These are phyloP conservation scores for Solanum chmielewskii DNA, from an alignment of 257 asterid species.

Conservation along the genomic window DNA sequence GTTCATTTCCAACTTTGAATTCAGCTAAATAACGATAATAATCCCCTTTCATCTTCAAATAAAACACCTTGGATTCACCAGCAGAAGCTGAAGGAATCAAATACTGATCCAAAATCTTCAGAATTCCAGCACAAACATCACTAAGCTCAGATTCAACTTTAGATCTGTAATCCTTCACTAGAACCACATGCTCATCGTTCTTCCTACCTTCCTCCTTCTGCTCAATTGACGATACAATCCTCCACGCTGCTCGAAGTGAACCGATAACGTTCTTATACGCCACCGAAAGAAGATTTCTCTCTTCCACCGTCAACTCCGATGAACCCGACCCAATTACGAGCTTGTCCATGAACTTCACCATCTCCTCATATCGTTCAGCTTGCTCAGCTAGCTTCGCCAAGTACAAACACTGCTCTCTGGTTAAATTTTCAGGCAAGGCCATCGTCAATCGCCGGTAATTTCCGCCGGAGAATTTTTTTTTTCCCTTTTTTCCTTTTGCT, in stretches of 20 bases:
- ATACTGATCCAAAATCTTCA: conserved; percentile 24
- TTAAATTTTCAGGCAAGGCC: conserved; percentile 10
- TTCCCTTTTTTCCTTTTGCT: background rate
- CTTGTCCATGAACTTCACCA: conserved; percentile 65
- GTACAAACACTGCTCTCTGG: conserved; percentile 59
- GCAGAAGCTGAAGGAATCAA: conserved; percentile 40
- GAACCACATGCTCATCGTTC: conserved; percentile 58
- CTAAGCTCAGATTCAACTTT: conserved; percentile 49
- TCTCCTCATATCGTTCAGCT: conserved; percentile 69
- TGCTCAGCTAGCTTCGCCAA: conserved; percentile 67
- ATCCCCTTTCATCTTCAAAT: conserved; percentile 73
- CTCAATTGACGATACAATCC: conserved; percentile 54
- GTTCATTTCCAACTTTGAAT: conserved; percentile 45
- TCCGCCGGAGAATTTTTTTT: background rate
- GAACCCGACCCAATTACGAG: conserved; percentile 31
- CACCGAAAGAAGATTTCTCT: conserved; percentile 61
- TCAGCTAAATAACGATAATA: conserved; percentile 56
- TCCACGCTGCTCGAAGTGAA: conserved; percentile 73
- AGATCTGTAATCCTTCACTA: conserved; percentile 64
- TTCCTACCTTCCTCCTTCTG: conserved; percentile 65
- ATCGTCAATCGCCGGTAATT: conserved; percentile 21
- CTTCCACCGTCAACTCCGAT: conserved; percentile 53
- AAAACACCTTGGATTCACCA: conserved; percentile 56
- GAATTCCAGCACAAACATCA: conserved; percentile 47
- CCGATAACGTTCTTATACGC: conserved; percentile 75